Conservation (phyloP, 1,139 yeast species). For the Groenewaldozyma sp. region DNA sequence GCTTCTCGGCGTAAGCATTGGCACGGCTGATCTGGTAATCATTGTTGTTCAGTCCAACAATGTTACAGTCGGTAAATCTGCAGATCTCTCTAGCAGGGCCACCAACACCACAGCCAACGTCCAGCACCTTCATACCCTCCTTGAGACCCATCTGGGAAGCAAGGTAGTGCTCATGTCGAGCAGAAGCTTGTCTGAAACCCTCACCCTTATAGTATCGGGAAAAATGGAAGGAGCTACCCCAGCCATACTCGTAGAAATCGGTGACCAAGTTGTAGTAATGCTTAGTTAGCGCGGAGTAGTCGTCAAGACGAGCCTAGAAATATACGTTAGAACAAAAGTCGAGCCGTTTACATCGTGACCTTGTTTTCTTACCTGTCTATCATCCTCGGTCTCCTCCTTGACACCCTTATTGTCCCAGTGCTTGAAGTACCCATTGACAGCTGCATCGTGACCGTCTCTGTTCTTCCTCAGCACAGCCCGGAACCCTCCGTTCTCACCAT, state of each 20-base stretch:
- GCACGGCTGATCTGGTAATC: slow-evolving; percentile 94
- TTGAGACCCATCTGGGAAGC: slow-evolving; percentile 78
- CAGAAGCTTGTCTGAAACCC: slow-evolving; percentile 88
- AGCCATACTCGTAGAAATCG: slow-evolving; percentile 94
- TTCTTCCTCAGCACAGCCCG: slow-evolving; percentile 71
- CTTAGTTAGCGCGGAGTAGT: slow-evolving; percentile 80
- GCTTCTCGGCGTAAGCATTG: slow-evolving; percentile 61
- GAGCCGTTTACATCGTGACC: too few species aligned
- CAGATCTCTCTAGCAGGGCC: slow-evolving; percentile 97
- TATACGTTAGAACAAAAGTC: neutral
- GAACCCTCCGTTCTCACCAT: slow-evolving; percentile 58
- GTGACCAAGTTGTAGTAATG: slow-evolving; percentile 96
- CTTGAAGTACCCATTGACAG: slow-evolving; percentile 84
- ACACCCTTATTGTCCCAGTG: slow-evolving; percentile 68
- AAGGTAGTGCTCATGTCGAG: slow-evolving; percentile 92
- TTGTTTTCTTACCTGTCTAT: slow-evolving; percentile 45
- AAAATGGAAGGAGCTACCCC: slow-evolving; percentile 99
- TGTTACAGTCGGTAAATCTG: slow-evolving; percentile 78
- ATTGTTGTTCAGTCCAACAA: slow-evolving; percentile 91
- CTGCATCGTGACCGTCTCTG: slow-evolving; percentile 69
- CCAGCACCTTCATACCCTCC: slow-evolving; percentile 80
- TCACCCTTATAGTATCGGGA: slow-evolving; percentile 91
- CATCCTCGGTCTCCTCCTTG: slow-evolving; percentile 60
- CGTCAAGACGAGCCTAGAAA: slow-evolving; percentile 14
- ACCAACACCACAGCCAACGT: slow-evolving; percentile 99